A percentile compares a stretch with the other conserved stretches of the same genome.
Conservation (phyloP, 2,329 filamentous ascomycete genomes). For the Didymella lethalis region DNA sequence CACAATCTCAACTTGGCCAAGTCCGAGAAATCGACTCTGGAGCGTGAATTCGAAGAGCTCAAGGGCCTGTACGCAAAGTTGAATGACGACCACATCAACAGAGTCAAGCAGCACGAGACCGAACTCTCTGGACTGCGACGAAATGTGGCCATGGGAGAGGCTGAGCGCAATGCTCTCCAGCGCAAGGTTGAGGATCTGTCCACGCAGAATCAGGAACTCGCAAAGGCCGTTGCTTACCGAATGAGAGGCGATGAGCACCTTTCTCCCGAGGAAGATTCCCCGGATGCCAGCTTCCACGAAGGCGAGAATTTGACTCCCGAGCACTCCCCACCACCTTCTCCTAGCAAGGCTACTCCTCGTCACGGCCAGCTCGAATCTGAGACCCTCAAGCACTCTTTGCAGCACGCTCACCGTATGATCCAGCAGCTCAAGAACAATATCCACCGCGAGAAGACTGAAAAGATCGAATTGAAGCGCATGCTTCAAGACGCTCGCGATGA, state of each 20-base stretch:
- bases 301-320: conserved; percentile 75
- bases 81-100: conserved; percentile 77
- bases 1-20: conserved; percentile 74
- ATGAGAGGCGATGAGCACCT: conserved; percentile 68
- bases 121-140: conserved; percentile 86
- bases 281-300: conserved; percentile 59
- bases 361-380: conserved; percentile 94
- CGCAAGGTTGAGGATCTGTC: conserved; percentile 88
- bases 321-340: conserved; percentile 88
- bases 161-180: conserved; percentile 79
- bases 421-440: conserved; percentile 94
- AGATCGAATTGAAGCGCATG: conserved; percentile 93
- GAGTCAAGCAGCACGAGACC: conserved; percentile 84
- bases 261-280: conserved; percentile 65
- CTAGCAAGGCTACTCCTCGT: conserved; percentile 87
- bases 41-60: conserved; percentile 90
- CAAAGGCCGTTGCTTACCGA: conserved; percentile 80
- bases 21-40: conserved; percentile 76
- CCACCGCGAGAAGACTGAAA: conserved; percentile 98
- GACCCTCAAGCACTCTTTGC: conserved; percentile 90
- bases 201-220: conserved; percentile 89
- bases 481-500: conserved; percentile 95
- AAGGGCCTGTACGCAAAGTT: conserved; percentile 81
- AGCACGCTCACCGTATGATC: conserved; percentile 95
- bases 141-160: conserved; percentile 78